Conservation (phyloP, 2,329 filamentous ascomycete species). For the Colletotrichum kahawae region DNA sequence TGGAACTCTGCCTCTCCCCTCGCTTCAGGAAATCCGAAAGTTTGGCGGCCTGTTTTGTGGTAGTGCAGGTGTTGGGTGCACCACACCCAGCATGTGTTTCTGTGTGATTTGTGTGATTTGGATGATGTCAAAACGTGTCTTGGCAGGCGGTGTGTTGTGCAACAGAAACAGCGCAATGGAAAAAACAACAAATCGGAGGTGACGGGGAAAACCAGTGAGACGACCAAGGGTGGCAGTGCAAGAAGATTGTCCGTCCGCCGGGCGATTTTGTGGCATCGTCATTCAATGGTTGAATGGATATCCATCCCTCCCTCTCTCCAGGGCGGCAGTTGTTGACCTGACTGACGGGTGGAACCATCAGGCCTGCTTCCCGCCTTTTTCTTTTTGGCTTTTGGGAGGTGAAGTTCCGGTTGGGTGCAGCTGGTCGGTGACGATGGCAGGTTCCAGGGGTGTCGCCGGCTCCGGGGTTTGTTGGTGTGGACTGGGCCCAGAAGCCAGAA, state of each 20-base stretch:
- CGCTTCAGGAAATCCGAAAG: not conserved
- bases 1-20: not conserved
- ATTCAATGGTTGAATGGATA: not conserved
- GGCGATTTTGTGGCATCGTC: not conserved
- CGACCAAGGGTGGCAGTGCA: slow-evolving; percentile 16
- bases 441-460: not conserved
- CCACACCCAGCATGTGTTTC: not conserved
- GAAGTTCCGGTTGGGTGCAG: not conserved
- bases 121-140: slow-evolving; percentile 14
- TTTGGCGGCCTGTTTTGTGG: not conserved
- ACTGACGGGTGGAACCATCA: not conserved
- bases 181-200: slow-evolving; percentile 2
- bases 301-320: not conserved
- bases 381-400: not conserved
- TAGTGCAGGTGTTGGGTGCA: not conserved
- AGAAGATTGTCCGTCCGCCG: not conserved
- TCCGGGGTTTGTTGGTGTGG: not conserved
- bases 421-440: not conserved
- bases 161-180: not conserved
- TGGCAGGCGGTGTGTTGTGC: slow-evolving; percentile 1
- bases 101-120: slow-evolving; percentile 7
- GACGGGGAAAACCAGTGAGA: not conserved
- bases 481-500: not conserved
- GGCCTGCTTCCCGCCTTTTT: not conserved
- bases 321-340: not conserved